phyloP scores from a whole-genome alignment of 176 grass and related monocot genomes.

The Carex parvula region DNA sequence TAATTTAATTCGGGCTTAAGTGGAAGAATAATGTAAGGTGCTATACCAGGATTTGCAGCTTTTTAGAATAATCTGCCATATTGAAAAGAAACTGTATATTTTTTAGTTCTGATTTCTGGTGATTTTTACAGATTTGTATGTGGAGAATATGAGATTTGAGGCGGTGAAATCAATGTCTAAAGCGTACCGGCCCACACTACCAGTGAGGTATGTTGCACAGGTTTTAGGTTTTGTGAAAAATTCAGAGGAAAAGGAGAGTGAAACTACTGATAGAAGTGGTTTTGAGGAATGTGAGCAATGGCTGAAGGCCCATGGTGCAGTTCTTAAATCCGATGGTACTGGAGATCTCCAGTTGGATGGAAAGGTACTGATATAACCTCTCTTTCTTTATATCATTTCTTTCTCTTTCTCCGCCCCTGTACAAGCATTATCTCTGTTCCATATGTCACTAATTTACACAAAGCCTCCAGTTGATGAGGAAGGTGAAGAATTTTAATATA shows the following conservation, averaged over 20 bases:
- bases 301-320: conserved; percentile 84
- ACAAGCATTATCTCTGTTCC: background rate
- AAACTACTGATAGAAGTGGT: conserved; percentile 34
- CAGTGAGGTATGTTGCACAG: conserved; percentile 53
- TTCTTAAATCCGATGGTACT: conserved; percentile 49
- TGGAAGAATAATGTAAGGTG: background rate
- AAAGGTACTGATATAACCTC: conserved; percentile 51
- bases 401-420: background rate
- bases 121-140: conserved; percentile 66
- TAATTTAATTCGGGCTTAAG: background rate
- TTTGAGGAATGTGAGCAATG: conserved; percentile 73
- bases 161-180: conserved; percentile 85
- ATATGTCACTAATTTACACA: conserved; percentile 3
- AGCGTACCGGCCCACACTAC: conserved; percentile 67
- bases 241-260: conserved; percentile 28
- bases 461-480: conserved; percentile 2
- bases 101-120: conserved; percentile 23
- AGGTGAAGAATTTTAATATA: background rate
- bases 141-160: conserved; percentile 82
- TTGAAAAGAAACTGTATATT: background rate
- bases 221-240: conserved; percentile 69
- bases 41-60: background rate
- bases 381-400: background rate
- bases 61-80: conserved; percentile 2
- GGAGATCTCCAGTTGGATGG: conserved; percentile 71